A percentile compares a stretch with the other conserved stretches of the same genome.
Evolutionary conservation across 2,329 filamentous ascomycete species (phyloP).

Genomic region (Thielaviopsis populi): DNA sequence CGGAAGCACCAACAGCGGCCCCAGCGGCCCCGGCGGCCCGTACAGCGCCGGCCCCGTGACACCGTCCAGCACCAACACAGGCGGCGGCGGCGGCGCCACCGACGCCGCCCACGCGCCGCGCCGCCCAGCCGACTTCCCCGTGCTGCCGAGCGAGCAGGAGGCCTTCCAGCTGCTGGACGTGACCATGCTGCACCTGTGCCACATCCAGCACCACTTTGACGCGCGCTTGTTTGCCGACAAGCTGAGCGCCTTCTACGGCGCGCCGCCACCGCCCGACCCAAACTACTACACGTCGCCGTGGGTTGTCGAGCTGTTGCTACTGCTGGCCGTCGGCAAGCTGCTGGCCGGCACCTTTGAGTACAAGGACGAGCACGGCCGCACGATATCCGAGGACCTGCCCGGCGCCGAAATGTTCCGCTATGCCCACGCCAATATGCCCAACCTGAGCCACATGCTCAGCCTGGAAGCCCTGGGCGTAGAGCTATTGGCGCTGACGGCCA

Average conservation of each 20-base stretch:
- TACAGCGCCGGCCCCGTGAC: constrained; percentile 11
- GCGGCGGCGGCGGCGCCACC: background rate
- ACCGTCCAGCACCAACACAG: background rate
- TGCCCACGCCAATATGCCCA: constrained; percentile 22
- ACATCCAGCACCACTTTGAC: constrained; percentile 21
- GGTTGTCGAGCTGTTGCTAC: constrained; percentile 14
- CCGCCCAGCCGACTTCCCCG: constrained; percentile 4
- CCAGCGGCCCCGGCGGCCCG: background rate
- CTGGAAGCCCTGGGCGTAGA: constrained; percentile 22
- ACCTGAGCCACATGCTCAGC: constrained; percentile 20
- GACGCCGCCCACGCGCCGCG: background rate
- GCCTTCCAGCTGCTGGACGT: constrained; percentile 18
- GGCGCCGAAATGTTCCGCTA: constrained; percentile 16
- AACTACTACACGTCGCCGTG: constrained; percentile 15
- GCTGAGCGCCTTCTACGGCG: constrained; percentile 8
- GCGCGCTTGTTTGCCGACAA: constrained; percentile 18
- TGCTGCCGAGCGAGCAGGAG: constrained; percentile 17
- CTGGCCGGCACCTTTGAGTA: constrained; percentile 13
- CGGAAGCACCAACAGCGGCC: background rate
- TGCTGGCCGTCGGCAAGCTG: constrained; percentile 15
- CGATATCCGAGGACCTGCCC: constrained; percentile 14
- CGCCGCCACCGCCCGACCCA: background rate
- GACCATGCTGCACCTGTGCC: constrained; percentile 20
- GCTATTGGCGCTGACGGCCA: constrained; percentile 20
- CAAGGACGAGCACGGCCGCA: constrained; percentile 12